Evolutionary conservation across 2,329 filamentous ascomycete genomes (phyloP), one percentile per base, ranked within the genome.

Genomic region (Raffaelea deltoideospora): DNA sequence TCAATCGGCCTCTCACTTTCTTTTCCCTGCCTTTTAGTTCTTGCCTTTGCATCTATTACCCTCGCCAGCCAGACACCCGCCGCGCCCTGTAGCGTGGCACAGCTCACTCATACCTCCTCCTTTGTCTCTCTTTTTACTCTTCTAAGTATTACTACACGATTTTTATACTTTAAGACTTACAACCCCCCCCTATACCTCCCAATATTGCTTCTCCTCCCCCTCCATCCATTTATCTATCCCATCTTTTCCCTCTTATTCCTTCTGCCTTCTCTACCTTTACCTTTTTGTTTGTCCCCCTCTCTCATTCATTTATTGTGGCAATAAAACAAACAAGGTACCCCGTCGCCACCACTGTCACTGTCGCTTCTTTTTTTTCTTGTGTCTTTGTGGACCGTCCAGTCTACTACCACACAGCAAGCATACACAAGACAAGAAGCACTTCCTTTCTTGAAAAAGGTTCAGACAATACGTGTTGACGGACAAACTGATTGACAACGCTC

Each of bases 161-260:
- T n/a, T n/a, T n/a, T n/a, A n/a, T n/a, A n/a, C n/a, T n/a, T n/a
- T n/a, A n/a, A n/a, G n/a, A n/a, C n/a, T n/a, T n/a, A n/a, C n/a
- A n/a, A n/a, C n/a, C n/a, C n/a, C 23, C 13, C 13, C 8, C 23
- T 13, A 13, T 26, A 13, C 23, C 23, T 26, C 8, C 8, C 23
- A 26, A 8, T 30, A 34, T 28, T 20, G 19, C 15, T 20, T 17
- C 15, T 26, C 26, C 26, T 18, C 20, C 15, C 26, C 20, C 31
- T 31, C 31, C 24, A 21, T 41, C 19, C 33, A 15, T 30, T 35
- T 33, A 19, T 33, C 21, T 31, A 28, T 23, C 17, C 21, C 21
- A 31, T 14, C 21, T 24, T 17, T 28, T 34, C 31, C 13, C 18
- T 30, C 23, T 19, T 31, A 13, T 13, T 24, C 19, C 28, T 36